Evolutionary conservation across 164 flowering plant genomes (phyloP).

Genomic region (Malania oleifera): DNA sequence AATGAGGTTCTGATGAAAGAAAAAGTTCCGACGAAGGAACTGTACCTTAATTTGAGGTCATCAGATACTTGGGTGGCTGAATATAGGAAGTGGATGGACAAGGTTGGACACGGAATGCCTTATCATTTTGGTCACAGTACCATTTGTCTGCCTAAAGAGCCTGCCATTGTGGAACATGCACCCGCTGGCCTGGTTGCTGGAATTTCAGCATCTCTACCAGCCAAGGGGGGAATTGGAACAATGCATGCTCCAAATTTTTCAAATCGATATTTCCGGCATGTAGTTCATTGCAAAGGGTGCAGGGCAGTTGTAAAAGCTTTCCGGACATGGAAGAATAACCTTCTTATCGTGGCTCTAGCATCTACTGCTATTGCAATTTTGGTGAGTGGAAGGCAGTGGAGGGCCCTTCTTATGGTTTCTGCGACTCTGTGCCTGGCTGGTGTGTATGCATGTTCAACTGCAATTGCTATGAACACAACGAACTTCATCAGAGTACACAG

Average conservation of each 20-base stretch:
- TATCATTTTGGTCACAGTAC: slow-evolving; percentile 87
- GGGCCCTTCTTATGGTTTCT: slow-evolving; percentile 41
- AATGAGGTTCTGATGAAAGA: slow-evolving; percentile 77
- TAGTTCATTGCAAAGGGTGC: slow-evolving; percentile 84
- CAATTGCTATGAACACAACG: slow-evolving; percentile 67
- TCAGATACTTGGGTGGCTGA: slow-evolving; percentile 93
- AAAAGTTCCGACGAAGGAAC: slow-evolving; percentile 69
- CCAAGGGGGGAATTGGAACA: slow-evolving; percentile 82
- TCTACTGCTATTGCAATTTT: slow-evolving; percentile 61
- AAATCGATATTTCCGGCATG: slow-evolving; percentile 82
- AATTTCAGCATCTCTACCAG: slow-evolving; percentile 72
- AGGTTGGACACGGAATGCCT: slow-evolving; percentile 97
- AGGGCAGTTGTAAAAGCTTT: slow-evolving; percentile 52
- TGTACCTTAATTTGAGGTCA: slow-evolving; percentile 72
- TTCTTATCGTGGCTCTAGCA: slow-evolving; percentile 44
- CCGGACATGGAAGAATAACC: slow-evolving; percentile 57
- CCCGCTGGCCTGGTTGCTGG: slow-evolving; percentile 91
- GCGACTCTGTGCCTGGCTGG: slow-evolving; percentile 55
- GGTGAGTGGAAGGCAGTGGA: slow-evolving; percentile 79
- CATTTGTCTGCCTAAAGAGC: slow-evolving; percentile 59
- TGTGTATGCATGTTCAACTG: slow-evolving; percentile 54
- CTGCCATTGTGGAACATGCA: slow-evolving; percentile 93
- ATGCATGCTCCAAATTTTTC: slow-evolving; percentile 72
- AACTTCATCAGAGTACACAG: slow-evolving; percentile 86
- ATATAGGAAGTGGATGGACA: slow-evolving; percentile 96